Evolutionary conservation across 768 basidiomycete species (phyloP), one percentile per base, ranked within the genome.

Genomic region (Collybia nuda): DNA sequence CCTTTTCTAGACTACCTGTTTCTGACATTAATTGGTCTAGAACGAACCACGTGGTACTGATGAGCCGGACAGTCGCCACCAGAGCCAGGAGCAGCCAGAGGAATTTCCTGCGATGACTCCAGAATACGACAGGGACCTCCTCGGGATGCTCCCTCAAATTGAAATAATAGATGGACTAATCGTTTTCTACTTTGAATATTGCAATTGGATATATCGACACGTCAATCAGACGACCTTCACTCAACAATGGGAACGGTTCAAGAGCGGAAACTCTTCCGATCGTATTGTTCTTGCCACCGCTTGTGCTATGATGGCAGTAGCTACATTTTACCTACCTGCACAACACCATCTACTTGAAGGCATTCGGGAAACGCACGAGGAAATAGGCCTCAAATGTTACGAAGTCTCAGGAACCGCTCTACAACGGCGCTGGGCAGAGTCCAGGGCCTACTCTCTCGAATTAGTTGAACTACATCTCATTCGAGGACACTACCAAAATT

Each of bases 181-280:
- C 61, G 68, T 69, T 42, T 86, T 84, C 68, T 92, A 93, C 67
- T 91, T 91, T 59, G 86, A 89, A 57, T 88, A 88, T 62, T 90
- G 88, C 77, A 90, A 88, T 66, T 93, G 90, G 90, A 82, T 91
- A 46, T 89, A 90, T 67, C 83, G 87, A 36, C 85, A 89, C 62
- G 79, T 92, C 52, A 85, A 90, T 65, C 77, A 84, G 47, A 50
- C 69, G 1, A 71, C 81, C 12, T 88, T 92, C 62, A 67, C 69
- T 9, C 67, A 73, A 22, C 82, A 84, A 18, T 93, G 89, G 90
- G 74, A 79, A 24, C 81, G 81, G 23, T 91, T 86, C 74, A 91
- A 90, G 64, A 76, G 70, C 28, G 88, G 87, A 28, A 63, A 70
- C 37, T 79, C 74, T 28, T 74, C 83, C 11, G 88, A 89, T 62